Evolutionary conservation across 2,329 filamentous ascomycete genomes (phyloP).

Genomic region (Fusarium bulbicola): DNA sequence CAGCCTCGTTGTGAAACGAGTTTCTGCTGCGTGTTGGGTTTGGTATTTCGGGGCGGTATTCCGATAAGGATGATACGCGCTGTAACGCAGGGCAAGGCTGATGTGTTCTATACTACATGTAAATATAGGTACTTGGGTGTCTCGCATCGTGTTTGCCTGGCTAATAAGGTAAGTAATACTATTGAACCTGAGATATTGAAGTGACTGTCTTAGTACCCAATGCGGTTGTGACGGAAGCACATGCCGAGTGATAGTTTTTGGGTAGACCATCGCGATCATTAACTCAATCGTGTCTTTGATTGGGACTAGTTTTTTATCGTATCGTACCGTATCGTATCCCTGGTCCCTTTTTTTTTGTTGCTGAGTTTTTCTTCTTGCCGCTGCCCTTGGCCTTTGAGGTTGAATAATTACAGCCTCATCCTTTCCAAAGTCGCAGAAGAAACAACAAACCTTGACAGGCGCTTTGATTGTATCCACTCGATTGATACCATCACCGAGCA

Average conservation of each 20-base stretch:
- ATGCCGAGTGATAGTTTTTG: neutral
- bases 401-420: conserved; percentile 9
- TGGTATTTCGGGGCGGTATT: neutral
- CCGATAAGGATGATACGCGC: neutral
- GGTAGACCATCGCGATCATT: neutral
- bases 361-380: neutral
- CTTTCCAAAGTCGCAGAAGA: neutral
- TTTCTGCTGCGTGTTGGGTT: neutral
- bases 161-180: neutral
- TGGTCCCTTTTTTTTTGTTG: neutral
- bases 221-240: neutral
- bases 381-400: neutral
- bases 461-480: conserved; percentile 19
- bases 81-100: conserved; percentile 1
- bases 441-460: conserved; percentile 20
- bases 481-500: conserved; percentile 14
- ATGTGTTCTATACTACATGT: neutral
- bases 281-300: conserved; percentile 4
- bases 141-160: neutral
- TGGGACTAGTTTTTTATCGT: neutral
- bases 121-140: neutral
- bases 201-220: neutral
- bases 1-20: conserved; percentile 20
- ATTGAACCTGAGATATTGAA: neutral
- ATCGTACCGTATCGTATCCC: conserved; percentile 10